Evolutionary conservation across 192 early-diverging fungal genomes (phyloP), one percentile per base, ranked within the genome.

Genomic region (Backusella macrospora): DNA sequence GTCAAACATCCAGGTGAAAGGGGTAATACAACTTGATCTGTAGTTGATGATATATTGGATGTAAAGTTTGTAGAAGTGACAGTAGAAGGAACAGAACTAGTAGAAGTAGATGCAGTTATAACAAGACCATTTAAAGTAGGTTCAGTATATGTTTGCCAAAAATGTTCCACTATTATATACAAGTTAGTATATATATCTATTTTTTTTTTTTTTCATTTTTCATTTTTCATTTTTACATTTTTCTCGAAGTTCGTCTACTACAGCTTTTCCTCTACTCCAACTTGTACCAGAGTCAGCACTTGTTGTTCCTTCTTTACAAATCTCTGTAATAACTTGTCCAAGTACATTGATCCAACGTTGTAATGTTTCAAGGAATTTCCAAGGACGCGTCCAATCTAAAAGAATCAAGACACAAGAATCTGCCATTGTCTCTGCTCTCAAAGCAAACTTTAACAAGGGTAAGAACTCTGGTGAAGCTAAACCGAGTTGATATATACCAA

Each of bases 361-460:
- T 70, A 96, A 83, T 26, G 89, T 82, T 72, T 91, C 90, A 73
- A 96, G 75, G 82, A 96, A 98, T 37, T 78, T 82, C 94, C 95
- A 96, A 21, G 96, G 96, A 79, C 86, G 84, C 23, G 90, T 86
- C 96, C 96, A 98, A 83, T 98, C 96, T 49, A 98, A 82, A 52
- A 92, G 90, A 64, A 98, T 85, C 0, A 96, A 81, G 0, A 93
- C 89, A 34, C 91, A 78, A 0, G 90, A 84, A 68, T 89, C 84
- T 0, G 86, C 72, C 39, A 95, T 73, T 16, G 92, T 85, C 21
- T 88, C 84, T 42, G 86, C 78, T 72, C 88, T 90, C 55, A 96
- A 78, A 40, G 90, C 92, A 78, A 92, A 92, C 63, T 81, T 83
- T 40, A 96, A 82, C 70, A 95, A 81, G 62, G 88, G 87, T 71